Base-by-base conservation (phyloP, 352 stramenopile species). In the Pythium scleroteichum region DNA sequence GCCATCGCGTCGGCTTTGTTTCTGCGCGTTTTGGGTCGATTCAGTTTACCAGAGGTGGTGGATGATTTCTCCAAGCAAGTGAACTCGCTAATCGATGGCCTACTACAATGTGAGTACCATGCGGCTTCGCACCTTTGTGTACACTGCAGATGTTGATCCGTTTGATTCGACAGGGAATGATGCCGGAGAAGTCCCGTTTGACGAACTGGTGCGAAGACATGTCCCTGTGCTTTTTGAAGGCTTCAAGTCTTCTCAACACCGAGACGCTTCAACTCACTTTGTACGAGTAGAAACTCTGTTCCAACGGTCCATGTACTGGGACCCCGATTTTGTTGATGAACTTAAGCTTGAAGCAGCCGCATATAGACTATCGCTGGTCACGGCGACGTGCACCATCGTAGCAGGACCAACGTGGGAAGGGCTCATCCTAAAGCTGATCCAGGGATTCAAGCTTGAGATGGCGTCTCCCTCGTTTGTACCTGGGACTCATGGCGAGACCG, bases 321-420 rank as follows among this genome's bases (percentile, higher is more conserved):
- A 90, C 29, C 4, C 47, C 9, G 29, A 54, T 20, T 87, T 90
- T 58, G 57, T 78, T 7, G 64, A 81, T 32, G 70, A 79, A 14
- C 67, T 92, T 22, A 85, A 76, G 40, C 5, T 89, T 2, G 80
- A 92, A 50, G 70, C 73, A 7, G 62, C 76, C 51, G 60, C 68
- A 33, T 90, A 86, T 52, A 59, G 42, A 0, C 38, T 86, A 16
- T 90, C 83, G 41, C 67, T 90, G 3, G 75, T 88, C 19, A 72
- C 77, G 2, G 52, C 73, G n/a, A 26, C 62, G 20, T 42, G 68
- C 40, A 53, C 64, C 4, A 42, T 47, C 16, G 68, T 46, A 13
- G 57, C 51, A 47, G 79, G 74, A 1, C 58, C 77, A 0, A 86
- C 66, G 24, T 93, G 83, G 83, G 57, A 77, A 46, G 75, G 76